Conservation (phyloP, 2,329 filamentous ascomycete species). For the Raffaelea ambrosiae region DNA sequence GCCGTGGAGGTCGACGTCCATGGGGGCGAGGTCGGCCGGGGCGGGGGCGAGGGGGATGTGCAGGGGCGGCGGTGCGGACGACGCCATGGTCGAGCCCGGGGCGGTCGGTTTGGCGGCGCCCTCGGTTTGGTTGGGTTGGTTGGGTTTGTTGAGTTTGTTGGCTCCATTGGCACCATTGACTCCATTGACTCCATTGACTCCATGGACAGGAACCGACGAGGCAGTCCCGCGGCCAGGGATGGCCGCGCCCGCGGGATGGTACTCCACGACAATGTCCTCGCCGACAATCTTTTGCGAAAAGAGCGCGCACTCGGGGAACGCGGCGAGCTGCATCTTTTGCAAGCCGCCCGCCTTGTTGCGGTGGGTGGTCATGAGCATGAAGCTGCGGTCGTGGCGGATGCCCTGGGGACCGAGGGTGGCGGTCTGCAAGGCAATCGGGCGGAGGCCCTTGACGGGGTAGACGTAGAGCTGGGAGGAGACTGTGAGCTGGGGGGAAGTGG, state of each 20-base stretch:
- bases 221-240: too few relatives aligned
- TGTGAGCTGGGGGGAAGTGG: neutral
- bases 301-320: conserved; percentile 51
- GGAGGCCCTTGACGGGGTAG: conserved; percentile 68
- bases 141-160: too few relatives aligned
- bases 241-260: conserved; percentile 24
- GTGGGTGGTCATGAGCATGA: conserved; percentile 55
- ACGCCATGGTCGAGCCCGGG: conserved; percentile 30
- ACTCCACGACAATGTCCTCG: conserved; percentile 31
- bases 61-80: conserved; percentile 11
- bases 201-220: too few relatives aligned
- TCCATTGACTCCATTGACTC: too few relatives aligned
- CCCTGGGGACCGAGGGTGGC: conserved; percentile 53
- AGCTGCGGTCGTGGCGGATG: conserved; percentile 57
- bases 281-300: conserved; percentile 50
- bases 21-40: conserved; percentile 30
- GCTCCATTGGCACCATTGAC: too few relatives aligned
- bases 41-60: conserved; percentile 47
- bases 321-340: conserved; percentile 51
- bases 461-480: conserved; percentile 49
- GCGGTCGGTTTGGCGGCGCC: too few relatives aligned
- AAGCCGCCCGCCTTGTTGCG: conserved; percentile 27
- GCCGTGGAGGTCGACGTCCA: conserved; percentile 50
- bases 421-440: conserved; percentile 44
- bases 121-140: too few relatives aligned